These are phyloP conservation scores for Moricandia moricandioides DNA, from an alignment of 345 rosid species.

Conservation along the genomic window DNA sequence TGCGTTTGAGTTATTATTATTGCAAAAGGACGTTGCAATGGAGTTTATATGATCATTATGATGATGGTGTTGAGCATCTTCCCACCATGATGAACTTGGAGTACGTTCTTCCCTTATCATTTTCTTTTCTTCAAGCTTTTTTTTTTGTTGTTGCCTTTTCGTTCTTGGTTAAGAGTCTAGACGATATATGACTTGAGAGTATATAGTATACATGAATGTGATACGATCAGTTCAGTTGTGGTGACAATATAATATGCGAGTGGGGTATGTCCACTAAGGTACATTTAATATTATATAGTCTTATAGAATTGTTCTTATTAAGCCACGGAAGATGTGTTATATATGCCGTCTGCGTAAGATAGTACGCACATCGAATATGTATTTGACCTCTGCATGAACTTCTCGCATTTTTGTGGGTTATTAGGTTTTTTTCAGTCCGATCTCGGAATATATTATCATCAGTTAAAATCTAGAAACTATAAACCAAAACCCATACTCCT, in stretches of 20 bases:
- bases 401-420: neutral
- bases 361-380: constrained; percentile 30
- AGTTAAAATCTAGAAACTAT: neutral
- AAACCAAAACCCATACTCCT: neutral
- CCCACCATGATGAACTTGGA: constrained; percentile 52
- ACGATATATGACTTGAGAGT: constrained; percentile 19
- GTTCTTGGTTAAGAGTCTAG: constrained; percentile 27
- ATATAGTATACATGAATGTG: constrained; percentile 38
- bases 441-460: neutral
- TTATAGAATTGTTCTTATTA: constrained; percentile 14
- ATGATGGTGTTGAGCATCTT: constrained; percentile 40
- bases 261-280: constrained; percentile 56
- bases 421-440: neutral
- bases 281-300: constrained; percentile 36
- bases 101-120: constrained; percentile 52
- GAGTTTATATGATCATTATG: constrained; percentile 51
- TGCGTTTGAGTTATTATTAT: constrained; percentile 20
- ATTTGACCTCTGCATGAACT: constrained; percentile 27
- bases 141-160: too few species aligned
- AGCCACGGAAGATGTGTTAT: constrained; percentile 27
- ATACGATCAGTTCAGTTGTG: constrained; percentile 25
- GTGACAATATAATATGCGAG: constrained; percentile 52
- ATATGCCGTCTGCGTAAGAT: constrained; percentile 36
- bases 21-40: constrained; percentile 30
- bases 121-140: neutral